Conservation (phyloP, 2,329 filamentous ascomycete species). For the Aschersonia sp. region DNA sequence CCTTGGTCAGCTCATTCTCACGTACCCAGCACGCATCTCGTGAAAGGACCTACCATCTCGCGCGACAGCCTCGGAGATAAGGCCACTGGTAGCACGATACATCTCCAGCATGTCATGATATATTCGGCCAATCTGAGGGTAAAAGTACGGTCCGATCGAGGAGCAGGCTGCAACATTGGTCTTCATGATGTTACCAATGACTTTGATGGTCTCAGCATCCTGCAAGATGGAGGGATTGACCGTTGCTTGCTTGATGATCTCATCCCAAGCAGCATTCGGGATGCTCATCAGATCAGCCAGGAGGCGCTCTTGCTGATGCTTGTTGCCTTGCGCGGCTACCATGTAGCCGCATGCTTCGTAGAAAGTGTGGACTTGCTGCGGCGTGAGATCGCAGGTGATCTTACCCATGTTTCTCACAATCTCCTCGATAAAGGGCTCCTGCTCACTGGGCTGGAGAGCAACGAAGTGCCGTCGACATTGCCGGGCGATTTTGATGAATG, state of each 20-base stretch:
- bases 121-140: slow-evolving; percentile 92
- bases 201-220: slow-evolving; percentile 90
- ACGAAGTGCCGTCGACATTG: slow-evolving; percentile 98
- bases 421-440: slow-evolving; percentile 94
- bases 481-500: slow-evolving; percentile 98
- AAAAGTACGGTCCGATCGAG: slow-evolving; percentile 94
- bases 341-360: slow-evolving; percentile 99
- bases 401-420: slow-evolving; percentile 92
- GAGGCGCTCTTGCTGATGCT: slow-evolving; percentile 80
- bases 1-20: background rate
- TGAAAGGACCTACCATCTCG: slow-evolving; percentile 49
- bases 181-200: slow-evolving; percentile 99
- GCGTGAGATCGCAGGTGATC: slow-evolving; percentile 87
- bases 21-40: background rate
- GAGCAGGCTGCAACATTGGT: slow-evolving; percentile 98
- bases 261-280: slow-evolving; percentile 89
- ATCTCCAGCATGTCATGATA: slow-evolving; percentile 98
- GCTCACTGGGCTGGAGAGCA: slow-evolving; percentile 84
- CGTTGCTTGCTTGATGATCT: slow-evolving; percentile 80
- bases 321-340: slow-evolving; percentile 95
- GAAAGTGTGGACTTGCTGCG: slow-evolving; percentile 96
- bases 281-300: slow-evolving; percentile 86
- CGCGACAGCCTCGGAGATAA: slow-evolving; percentile 87
- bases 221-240: slow-evolving; percentile 76
- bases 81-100: slow-evolving; percentile 91